Percentiles rank a stretch among this genome's conserved stretches.
Evolutionary conservation across 2,329 filamentous ascomycete genomes (phyloP).

Genomic region (Sporothrix inflata): DNA sequence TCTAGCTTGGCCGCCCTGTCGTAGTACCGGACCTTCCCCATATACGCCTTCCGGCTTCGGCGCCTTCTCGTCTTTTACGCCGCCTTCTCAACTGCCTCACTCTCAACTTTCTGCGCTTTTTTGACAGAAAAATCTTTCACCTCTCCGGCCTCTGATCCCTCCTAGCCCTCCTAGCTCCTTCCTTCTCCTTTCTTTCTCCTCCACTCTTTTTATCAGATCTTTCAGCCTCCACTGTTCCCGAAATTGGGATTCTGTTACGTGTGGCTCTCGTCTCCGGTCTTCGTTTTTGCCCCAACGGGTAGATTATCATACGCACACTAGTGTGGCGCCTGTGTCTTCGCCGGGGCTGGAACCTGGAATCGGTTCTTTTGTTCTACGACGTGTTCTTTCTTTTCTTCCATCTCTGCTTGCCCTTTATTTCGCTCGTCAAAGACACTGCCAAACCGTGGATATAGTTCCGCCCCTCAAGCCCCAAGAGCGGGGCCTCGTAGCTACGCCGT

Average conservation of each 20-base stretch:
- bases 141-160: not conserved
- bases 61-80: not conserved
- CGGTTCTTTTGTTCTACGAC: not conserved
- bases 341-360: not conserved
- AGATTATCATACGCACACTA: constrained; percentile 24
- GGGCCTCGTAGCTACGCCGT: constrained; percentile 19
- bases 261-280: not conserved
- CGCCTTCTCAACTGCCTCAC: not conserved
- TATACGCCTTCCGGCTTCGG: constrained; percentile 25
- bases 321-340: not conserved
- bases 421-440: not conserved
- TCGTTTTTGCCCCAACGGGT: constrained; percentile 14
- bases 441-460: not conserved
- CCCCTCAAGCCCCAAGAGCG: not conserved
- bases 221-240: constrained; percentile 19
- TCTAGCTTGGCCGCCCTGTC: not conserved
- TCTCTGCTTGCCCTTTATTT: not conserved
- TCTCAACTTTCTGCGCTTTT: not conserved
- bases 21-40: constrained; percentile 26
- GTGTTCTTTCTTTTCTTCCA: not conserved
- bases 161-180: not conserved
- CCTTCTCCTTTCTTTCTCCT: not conserved
- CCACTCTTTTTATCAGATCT: constrained; percentile 20
- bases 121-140: not conserved
- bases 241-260: not conserved